Base-by-base conservation (phyloP, 2,329 filamentous ascomycete genomes). In the Fusarium hainanense region DNA sequence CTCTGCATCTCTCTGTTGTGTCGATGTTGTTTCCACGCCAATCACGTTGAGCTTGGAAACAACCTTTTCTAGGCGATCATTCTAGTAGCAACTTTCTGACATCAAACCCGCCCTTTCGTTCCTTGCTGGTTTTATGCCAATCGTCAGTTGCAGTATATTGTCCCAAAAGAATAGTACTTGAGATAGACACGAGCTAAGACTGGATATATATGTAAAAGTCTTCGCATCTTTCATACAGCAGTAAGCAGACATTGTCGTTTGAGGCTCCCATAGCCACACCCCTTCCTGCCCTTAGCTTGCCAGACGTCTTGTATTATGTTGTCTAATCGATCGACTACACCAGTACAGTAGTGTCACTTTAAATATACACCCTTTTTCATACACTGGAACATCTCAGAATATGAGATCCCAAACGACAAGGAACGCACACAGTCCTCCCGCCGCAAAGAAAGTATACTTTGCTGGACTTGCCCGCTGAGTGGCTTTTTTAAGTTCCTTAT, bases 401-500 rank as follows among this genome's bases (percentile, higher is more conserved):
- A 95, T 82, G 72, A 94, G 80, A 83, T 96, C 93, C 92, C 92
- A 95, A 23, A 92, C 80, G 34, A 96, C 85, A 71, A 96, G 81
- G 76, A 92, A 92, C 27, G 89, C 85, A 79, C 92, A 94, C 51
- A 96, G 80, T 2, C 91, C 90, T 61, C 90, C 89, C 7, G 92
- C 92, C n/a, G 90, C 91, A 78, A 92, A 94, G 74, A 95, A 95
- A 1, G 93, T 93, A 72, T 90, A 90, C 77, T 90, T 89, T 30
- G 93, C 93, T 44, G 90, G 86, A 80, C 92, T 93, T 41, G 88
- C 85, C 70, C 90, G 85, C 77, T 92, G 86, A 2, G 88, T 89
- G 28, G 95, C 96, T 76, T 91, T 90, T 82, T 96, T 96, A 54
- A 99, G 84, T 83, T 98, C 91, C 81, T 92, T 92, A 82, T 99